Evolutionary conservation across 257 asterid genomes (phyloP).

Genomic region (Solanum paucissectum): DNA sequence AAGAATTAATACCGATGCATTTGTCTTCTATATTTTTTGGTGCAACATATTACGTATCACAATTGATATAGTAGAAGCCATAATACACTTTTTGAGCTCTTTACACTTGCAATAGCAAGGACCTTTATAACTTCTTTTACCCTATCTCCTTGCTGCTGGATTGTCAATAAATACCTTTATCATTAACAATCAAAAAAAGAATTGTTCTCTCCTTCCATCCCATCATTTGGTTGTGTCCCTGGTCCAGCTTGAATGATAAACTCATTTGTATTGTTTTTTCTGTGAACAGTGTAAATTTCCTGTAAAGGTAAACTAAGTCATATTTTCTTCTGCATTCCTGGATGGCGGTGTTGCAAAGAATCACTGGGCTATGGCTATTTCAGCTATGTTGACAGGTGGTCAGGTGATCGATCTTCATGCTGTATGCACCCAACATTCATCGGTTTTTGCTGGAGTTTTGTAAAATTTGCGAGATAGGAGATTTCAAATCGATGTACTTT

Average conservation of each 20-base stretch:
- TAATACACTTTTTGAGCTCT: not conserved
- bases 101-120: not conserved
- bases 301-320: not conserved
- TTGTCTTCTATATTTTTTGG: not conserved
- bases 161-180: not conserved
- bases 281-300: not conserved
- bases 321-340: not conserved
- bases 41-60: not conserved
- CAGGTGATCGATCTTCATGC: not conserved
- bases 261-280: not conserved
- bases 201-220: not conserved
- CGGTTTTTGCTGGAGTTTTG: not conserved
- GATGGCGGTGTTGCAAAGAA: not conserved
- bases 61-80: not conserved
- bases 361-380: not conserved
- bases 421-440: not conserved
- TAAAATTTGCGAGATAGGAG: not conserved
- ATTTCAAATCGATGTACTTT: not conserved
- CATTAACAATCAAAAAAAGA: not conserved
- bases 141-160: not conserved
- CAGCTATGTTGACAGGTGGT: not conserved
- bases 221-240: not conserved
- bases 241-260: not conserved
- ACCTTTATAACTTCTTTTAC: not conserved
- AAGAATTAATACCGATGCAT: not conserved